These are phyloP conservation scores for Fagopyrum tataricum DNA, from an alignment of 148 eudicot genomes.

Conservation along the genomic window DNA sequence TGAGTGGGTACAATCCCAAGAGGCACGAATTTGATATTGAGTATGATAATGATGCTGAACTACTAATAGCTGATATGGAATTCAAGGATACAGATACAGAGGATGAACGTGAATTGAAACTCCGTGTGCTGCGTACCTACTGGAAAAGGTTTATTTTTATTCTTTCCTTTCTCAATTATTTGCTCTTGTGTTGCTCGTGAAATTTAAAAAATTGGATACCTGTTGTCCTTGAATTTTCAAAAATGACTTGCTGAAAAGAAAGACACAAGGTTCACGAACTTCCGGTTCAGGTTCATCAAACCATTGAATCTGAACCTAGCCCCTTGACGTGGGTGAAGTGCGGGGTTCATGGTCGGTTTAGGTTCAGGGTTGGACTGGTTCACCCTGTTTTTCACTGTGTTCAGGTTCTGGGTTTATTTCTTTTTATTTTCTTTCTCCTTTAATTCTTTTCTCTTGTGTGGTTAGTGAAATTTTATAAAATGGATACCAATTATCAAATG, in stretches of 20 bases:
- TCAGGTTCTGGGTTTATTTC: too few relatives aligned
- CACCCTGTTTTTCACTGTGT: too few relatives aligned
- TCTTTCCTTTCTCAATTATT: background rate
- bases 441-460: background rate
- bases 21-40: conserved; percentile 88
- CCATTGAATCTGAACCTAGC: too few relatives aligned
- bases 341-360: too few relatives aligned
- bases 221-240: too few relatives aligned
- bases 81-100: conserved; percentile 77
- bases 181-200: background rate
- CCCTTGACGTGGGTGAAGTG: too few relatives aligned
- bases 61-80: conserved; percentile 87
- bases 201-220: background rate
- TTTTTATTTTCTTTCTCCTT: background rate
- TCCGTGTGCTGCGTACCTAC: conserved; percentile 65
- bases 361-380: too few relatives aligned
- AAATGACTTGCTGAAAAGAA: too few relatives aligned
- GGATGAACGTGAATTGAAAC: conserved; percentile 70
- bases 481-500: background rate
- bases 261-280: too few relatives aligned
- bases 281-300: too few relatives aligned
- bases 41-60: conserved; percentile 96
- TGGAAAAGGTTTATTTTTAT: conserved; percentile 37
- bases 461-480: background rate
- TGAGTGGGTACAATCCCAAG: conserved; percentile 76